A percentile compares a stretch with the other conserved stretches of the same genome.
phyloP scores from a whole-genome alignment of 2,329 filamentous ascomycete genomes.

The Beauveria varroae region DNA sequence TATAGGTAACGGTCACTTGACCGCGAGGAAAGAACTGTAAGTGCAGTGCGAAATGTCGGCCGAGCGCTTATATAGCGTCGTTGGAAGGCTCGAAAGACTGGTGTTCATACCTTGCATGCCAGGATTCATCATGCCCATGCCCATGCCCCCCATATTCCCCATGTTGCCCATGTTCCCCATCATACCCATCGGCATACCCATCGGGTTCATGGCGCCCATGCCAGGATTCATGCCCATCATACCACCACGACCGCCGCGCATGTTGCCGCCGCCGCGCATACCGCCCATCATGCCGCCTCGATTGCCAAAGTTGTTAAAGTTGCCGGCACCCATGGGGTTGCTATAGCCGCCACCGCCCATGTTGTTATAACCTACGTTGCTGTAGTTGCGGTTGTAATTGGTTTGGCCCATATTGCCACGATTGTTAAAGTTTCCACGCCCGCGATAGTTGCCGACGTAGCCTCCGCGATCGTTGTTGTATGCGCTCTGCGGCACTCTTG shows the following conservation, averaged over 20 bases:
- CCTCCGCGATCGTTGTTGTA: conserved; percentile 43
- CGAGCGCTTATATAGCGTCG: conserved; percentile 32
- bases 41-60: conserved; percentile 4
- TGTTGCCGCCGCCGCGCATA: conserved; percentile 42
- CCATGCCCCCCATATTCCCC: conserved; percentile 33
- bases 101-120: conserved; percentile 28
- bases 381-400: conserved; percentile 37
- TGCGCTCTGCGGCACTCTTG: conserved; percentile 41
- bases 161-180: conserved; percentile 44
- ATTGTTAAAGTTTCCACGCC: conserved; percentile 42
- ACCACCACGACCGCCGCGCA: conserved; percentile 43
- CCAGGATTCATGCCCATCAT: conserved; percentile 41
- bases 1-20: not conserved
- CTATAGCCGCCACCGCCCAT: conserved; percentile 38
- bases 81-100: conserved; percentile 26
- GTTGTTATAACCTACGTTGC: conserved; percentile 32
- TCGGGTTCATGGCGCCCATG: conserved; percentile 19
- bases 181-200: conserved; percentile 36
- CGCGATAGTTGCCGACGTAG: conserved; percentile 42
- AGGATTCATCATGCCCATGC: conserved; percentile 23
- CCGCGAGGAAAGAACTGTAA: not conserved
- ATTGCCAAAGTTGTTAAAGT: conserved; percentile 43
- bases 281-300: conserved; percentile 39
- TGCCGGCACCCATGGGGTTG: conserved; percentile 45
- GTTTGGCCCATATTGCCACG: conserved; percentile 43